Evolutionary conservation across 805 yeast species (phyloP).

Genomic region (Teunomyces funiuensis): DNA sequence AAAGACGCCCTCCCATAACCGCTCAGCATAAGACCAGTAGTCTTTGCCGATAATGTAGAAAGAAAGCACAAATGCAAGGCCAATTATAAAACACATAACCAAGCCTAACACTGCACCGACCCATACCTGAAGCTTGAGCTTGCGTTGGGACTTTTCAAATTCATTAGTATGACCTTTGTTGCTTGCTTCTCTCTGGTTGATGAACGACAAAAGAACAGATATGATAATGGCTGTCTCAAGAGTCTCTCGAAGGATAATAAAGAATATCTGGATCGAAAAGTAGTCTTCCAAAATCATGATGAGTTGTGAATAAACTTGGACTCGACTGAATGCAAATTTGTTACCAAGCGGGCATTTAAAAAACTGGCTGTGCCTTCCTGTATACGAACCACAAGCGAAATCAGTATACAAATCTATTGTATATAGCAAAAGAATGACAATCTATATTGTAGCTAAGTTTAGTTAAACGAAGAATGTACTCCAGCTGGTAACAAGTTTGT

Average conservation of each 20-base stretch:
- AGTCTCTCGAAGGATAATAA: constrained; percentile 29
- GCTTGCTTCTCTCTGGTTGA: constrained; percentile 19
- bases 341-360: too few species aligned
- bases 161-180: background rate
- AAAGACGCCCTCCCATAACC: constrained; percentile 85
- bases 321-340: too few species aligned
- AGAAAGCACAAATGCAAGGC: constrained; percentile 64
- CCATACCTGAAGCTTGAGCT: constrained; percentile 71
- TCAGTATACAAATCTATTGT: constrained; percentile 1
- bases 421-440: background rate
- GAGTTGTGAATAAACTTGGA: too few species aligned
- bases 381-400: too few species aligned
- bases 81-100: constrained; percentile 66
- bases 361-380: too few species aligned
- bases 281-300: constrained; percentile 13
- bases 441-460: background rate
- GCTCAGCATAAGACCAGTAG: constrained; percentile 83
- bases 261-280: constrained; percentile 31
- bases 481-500: too few species aligned
- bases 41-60: constrained; percentile 81
- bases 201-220: constrained; percentile 28
- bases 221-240: constrained; percentile 31
- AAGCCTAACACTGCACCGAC: constrained; percentile 77
- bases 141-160: constrained; percentile 8
- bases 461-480: background rate